Evolutionary conservation across 306 rosid species (phyloP).

Genomic region (Quercus alba): DNA sequence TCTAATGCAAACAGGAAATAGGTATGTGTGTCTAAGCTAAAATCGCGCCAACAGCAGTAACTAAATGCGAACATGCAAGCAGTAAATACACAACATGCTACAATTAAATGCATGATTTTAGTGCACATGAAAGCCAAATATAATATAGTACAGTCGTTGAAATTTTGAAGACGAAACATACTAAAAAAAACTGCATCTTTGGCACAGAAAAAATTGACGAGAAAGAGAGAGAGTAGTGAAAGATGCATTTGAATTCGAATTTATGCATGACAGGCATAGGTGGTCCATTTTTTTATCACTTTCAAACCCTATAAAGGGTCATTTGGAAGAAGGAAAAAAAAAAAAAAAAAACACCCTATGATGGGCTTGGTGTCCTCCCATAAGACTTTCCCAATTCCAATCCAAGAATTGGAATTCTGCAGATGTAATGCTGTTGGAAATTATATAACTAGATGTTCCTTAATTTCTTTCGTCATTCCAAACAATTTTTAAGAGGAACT

Average conservation of each 20-base stretch:
- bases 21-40: conserved; percentile 46
- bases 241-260: no score
- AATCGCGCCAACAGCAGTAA: conserved; percentile 52
- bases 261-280: conserved; percentile 9
- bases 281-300: conserved; percentile 4
- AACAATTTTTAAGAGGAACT: no score
- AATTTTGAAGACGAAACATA: conserved; percentile 20
- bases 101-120: conserved; percentile 44
- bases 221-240: background rate
- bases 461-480: background rate
- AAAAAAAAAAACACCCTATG: background rate
- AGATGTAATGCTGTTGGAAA: no score
- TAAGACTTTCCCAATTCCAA: background rate
- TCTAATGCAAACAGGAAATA: conserved; percentile 33
- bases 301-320: background rate
- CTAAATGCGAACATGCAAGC: conserved; percentile 55
- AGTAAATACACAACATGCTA: conserved; percentile 52
- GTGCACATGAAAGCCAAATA: conserved; percentile 42
- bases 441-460: background rate
- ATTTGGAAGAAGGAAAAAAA: no score
- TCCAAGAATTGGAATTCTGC: no score
- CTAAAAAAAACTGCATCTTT: conserved; percentile 13
- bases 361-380: background rate
- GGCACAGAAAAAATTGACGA: conserved; percentile 46
- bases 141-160: conserved; percentile 12